phyloP scores from a whole-genome alignment of 176 grass and related monocot species.

The Oryza meyeriana region DNA sequence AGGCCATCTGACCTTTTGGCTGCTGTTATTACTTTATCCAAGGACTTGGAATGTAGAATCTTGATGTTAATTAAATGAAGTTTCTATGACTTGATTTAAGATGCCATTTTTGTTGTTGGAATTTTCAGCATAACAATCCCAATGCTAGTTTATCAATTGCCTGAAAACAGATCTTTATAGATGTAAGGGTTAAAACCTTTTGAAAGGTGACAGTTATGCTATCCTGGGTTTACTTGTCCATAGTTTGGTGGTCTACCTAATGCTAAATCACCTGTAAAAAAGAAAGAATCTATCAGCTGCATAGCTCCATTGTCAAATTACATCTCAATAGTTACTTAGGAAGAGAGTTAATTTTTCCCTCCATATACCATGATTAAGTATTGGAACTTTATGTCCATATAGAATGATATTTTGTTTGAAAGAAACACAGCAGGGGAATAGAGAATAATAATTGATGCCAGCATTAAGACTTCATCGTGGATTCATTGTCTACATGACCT shows the following conservation, averaged over 20 bases:
- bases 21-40: background rate
- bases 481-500: background rate
- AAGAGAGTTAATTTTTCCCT: background rate
- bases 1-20: background rate
- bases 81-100: background rate
- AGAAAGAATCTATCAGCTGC: background rate
- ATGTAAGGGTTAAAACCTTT: background rate
- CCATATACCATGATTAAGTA: conserved; percentile 1
- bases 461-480: background rate
- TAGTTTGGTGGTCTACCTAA: background rate
- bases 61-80: background rate
- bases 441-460: background rate
- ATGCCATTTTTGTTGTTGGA: background rate
- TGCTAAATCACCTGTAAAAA: background rate
- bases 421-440: background rate
- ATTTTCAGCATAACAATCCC: conserved; percentile 8
- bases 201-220: background rate
- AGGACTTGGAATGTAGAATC: background rate
- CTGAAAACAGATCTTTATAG: background rate
- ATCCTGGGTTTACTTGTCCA: background rate
- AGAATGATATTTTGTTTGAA: background rate
- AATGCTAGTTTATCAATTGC: background rate
- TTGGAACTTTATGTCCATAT: background rate
- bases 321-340: background rate
- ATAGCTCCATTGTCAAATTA: background rate